Conservation (phyloP, 2,329 filamentous ascomycete species). For the Paecilomyces fulvus region DNA sequence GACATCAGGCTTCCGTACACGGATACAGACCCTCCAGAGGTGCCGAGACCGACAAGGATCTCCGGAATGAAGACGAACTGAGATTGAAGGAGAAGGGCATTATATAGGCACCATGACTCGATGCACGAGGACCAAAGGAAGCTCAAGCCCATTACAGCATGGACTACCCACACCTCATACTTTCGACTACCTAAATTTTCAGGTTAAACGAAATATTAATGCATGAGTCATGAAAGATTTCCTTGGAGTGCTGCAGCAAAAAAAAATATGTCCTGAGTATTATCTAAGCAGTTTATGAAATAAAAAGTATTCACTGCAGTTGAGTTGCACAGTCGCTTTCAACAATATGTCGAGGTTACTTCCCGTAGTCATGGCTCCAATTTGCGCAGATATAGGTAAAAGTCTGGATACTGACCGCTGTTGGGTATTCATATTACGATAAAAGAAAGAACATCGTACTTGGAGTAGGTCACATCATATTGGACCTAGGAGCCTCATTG, state of each 20-base stretch:
- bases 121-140: not conserved
- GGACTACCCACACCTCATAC: not conserved
- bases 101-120: constrained; percentile 12
- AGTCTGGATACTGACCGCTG: too few species aligned
- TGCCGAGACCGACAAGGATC: constrained; percentile 38
- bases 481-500: too few species aligned
- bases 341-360: too few species aligned
- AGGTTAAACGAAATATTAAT: not conserved
- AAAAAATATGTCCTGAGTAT: not conserved
- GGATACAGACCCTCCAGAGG: constrained; percentile 40
- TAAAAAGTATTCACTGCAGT: not conserved
- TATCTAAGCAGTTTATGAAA: not conserved
- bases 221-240: not conserved
- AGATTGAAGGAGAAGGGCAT: constrained; percentile 37
- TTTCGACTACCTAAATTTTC: not conserved
- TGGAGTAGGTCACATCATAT: too few species aligned
- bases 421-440: too few species aligned
- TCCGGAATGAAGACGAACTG: constrained; percentile 36
- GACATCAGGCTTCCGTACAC: constrained; percentile 33
- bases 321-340: too few species aligned
- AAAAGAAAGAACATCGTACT: too few species aligned
- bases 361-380: too few species aligned
- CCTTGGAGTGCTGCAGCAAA: not conserved
- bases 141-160: not conserved
- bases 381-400: too few species aligned